Percentiles rank a stretch among this genome's conserved stretches.
Evolutionary conservation across 805 yeast species (phyloP).

Genomic region (Ogataea trehaloabstinens): DNA sequence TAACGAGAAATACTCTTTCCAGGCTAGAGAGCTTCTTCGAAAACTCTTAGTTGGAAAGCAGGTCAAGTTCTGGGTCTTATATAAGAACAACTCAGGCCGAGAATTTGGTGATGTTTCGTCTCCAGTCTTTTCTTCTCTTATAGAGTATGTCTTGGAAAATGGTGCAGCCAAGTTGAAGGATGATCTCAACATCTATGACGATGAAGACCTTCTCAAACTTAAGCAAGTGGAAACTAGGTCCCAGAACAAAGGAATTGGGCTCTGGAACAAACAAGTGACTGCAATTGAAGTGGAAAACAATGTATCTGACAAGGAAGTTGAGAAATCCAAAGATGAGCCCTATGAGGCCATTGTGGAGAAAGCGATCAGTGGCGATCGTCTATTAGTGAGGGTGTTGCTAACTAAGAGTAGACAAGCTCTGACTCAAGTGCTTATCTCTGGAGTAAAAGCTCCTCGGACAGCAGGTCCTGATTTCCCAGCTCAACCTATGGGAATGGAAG

Average conservation of each 20-base stretch:
- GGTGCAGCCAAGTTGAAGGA: slow-evolving; percentile 67
- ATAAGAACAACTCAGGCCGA: slow-evolving; percentile 51
- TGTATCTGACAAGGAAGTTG: slow-evolving; percentile 34
- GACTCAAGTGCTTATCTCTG: slow-evolving; percentile 67
- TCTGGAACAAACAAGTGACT: slow-evolving; percentile 45
- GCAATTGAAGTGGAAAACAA: slow-evolving; percentile 25
- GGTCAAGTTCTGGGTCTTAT: slow-evolving; percentile 56
- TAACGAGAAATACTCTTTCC: slow-evolving; percentile 50
- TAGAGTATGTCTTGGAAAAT: slow-evolving; percentile 50
- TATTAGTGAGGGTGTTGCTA: slow-evolving; percentile 56
- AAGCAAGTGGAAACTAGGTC: slow-evolving; percentile 50
- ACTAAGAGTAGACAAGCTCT: slow-evolving; percentile 51
- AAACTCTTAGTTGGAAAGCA: slow-evolving; percentile 62
- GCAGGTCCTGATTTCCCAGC: slow-evolving; percentile 42
- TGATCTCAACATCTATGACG: slow-evolving; percentile 42
- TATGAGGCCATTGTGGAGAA: slow-evolving; percentile 65
- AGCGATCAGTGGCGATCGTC: slow-evolving; percentile 75
- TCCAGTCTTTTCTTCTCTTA: slow-evolving; percentile 60
- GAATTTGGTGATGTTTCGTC: slow-evolving; percentile 72
- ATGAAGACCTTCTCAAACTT: slow-evolving; percentile 37
- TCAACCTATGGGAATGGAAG: slow-evolving; percentile 65
- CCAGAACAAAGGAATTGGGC: slow-evolving; percentile 45
- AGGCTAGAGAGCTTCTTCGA: slow-evolving; percentile 61
- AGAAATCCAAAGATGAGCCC: slow-evolving; percentile 39
- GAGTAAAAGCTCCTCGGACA: slow-evolving; percentile 70